Evolutionary conservation across 768 basidiomycete genomes (phyloP), one percentile per base, ranked within the genome.

Genomic region (Dentipellis fragilis): DNA sequence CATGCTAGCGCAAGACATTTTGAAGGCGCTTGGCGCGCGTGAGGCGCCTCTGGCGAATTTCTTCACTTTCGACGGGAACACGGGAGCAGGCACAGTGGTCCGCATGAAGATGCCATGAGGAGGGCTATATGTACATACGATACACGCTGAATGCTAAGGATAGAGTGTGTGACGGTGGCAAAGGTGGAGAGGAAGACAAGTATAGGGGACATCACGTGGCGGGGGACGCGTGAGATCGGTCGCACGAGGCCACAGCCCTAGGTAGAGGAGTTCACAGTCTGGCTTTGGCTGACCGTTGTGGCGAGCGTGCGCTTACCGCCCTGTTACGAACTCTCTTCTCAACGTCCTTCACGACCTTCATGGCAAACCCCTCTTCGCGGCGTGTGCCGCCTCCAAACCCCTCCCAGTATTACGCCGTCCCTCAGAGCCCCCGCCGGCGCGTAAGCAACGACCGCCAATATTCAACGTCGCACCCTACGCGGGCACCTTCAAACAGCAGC

Each of bases 11-110:
- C 96, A 98, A 68, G 96, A 99, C 67, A 86, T 97, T 52, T 75
- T 99, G 40, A 93, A 96, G 67, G 83, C 91, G 0, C 76, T 98
- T 39, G 88, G 86, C 54, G 90, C 86, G 55, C 85, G 92, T 51
- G 96, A 98, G 64, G 82, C 89, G 23, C 95, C 95, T 4, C 87
- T 96, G 59, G 87, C 89, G 52, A 99, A 99, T 68, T 85, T 96
- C 59, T 85, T 94, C 59, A 77, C 83, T 4, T 93, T 95, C 58
- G 91, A 97, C 69, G 91, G 92, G 10, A 81, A 75, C 61, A 85
- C 81, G 1, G 91, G 91, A 23, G 76, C 79, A 19, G 90, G 84
- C 4, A 85, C 84, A 10, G 87, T 89, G 11, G 81, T 70, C 59
- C 70, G 73, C 38, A 74, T 78, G 74, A 69, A 68, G 56, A 78